Percentiles rank a stretch among this genome's conserved stretches.
Evolutionary conservation across 495 filamentous ascomycete genomes (phyloP).

Genomic region (Hypoxylon subgilvum): DNA sequence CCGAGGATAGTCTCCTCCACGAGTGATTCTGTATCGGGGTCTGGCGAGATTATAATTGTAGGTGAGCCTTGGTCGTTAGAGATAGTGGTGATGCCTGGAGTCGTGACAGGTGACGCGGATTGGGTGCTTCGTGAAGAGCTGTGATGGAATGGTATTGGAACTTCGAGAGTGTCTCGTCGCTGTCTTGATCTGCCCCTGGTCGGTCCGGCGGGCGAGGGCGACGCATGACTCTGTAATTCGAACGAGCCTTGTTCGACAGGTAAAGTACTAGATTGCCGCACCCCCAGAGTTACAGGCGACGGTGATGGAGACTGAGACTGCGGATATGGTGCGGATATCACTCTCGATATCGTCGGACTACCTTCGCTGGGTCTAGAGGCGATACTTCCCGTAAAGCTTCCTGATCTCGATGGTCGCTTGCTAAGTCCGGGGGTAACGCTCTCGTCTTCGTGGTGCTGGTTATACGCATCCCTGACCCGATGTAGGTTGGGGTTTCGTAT

Average conservation of each 20-base stretch:
- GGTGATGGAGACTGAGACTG: slow-evolving; percentile 18
- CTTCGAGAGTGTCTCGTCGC: slow-evolving; percentile 43
- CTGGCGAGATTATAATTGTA: slow-evolving; percentile 26
- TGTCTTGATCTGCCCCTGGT: slow-evolving; percentile 15
- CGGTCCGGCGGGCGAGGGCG: neutral
- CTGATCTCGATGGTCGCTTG: slow-evolving; percentile 27
- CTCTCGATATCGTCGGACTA: slow-evolving; percentile 16
- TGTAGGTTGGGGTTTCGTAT: slow-evolving; percentile 49
- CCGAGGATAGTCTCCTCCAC: slow-evolving; percentile 5
- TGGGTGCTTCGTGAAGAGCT: slow-evolving; percentile 13
- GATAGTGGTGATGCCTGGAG: slow-evolving; percentile 1
- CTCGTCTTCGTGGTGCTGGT: slow-evolving; percentile 32
- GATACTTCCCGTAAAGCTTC: slow-evolving; percentile 38
- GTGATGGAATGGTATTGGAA: slow-evolving; percentile 15
- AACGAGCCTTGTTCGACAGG: slow-evolving; percentile 16
- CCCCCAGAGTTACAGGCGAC: slow-evolving; percentile 4
- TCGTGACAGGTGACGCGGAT: slow-evolving; percentile 7
- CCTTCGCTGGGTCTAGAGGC: slow-evolving; percentile 27
- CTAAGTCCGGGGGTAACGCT: slow-evolving; percentile 19
- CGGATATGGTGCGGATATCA: slow-evolving; percentile 17
- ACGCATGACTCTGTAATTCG: slow-evolving; percentile 13
- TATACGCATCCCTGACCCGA: slow-evolving; percentile 50
- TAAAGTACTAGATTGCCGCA: slow-evolving; percentile 32
- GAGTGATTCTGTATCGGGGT: slow-evolving; percentile 5
- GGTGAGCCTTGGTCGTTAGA: slow-evolving; percentile 21